These are phyloP conservation scores for Aechmea fasciata DNA, from an alignment of 176 grass and related monocot species.

Conservation along the genomic window DNA sequence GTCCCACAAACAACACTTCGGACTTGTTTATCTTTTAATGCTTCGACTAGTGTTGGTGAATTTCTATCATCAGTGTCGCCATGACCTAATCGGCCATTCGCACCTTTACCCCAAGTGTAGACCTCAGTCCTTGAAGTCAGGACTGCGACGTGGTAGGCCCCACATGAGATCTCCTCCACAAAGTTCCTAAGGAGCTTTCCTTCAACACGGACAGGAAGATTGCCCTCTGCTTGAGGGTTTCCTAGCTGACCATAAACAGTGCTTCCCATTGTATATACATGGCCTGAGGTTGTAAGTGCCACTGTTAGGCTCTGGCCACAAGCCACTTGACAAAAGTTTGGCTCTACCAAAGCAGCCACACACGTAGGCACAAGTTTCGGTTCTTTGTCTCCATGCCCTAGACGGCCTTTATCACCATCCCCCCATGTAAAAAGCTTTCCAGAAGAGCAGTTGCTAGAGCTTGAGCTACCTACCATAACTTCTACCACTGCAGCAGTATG, in stretches of 20 bases:
- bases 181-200: constrained; percentile 88
- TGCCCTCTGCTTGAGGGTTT: constrained; percentile 70
- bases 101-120: constrained; percentile 98
- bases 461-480: constrained; percentile 86
- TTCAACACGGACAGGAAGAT: constrained; percentile 74
- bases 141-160: constrained; percentile 89
- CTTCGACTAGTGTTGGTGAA: constrained; percentile 85
- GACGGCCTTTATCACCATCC: constrained; percentile 93
- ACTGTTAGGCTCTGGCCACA: constrained; percentile 89
- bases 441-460: constrained; percentile 84
- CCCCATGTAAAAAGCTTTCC: constrained; percentile 98
- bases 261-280: constrained; percentile 93
- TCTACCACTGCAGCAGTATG: constrained; percentile 98
- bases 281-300: constrained; percentile 85
- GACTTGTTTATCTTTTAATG: constrained; percentile 97
- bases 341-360: constrained; percentile 91
- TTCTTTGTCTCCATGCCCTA: constrained; percentile 92
- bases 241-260: constrained; percentile 88
- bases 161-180: constrained; percentile 97
- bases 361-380: constrained; percentile 72
- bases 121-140: constrained; percentile 91
- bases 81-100: constrained; percentile 93
- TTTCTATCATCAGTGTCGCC: constrained; percentile 75
- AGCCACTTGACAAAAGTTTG: constrained; percentile 95
- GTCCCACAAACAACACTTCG: constrained; percentile 89